Percentiles rank a stretch among this genome's conserved stretches.
Conservation (phyloP, 257 asterid species). For the Jasminum sambac region DNA sequence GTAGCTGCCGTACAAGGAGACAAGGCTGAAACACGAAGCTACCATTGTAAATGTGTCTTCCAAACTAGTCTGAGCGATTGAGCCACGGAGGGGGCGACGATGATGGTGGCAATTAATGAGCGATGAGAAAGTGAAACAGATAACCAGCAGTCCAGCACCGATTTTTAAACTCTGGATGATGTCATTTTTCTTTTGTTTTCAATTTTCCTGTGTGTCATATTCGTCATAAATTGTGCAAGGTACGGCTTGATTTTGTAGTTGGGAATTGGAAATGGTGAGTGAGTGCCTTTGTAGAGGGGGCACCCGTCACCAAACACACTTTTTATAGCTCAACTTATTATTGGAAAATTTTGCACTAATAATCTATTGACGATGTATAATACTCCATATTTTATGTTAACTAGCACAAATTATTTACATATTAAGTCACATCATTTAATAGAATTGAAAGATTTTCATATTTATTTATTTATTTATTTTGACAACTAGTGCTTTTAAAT, state of each 20-base stretch:
- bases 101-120: too few species aligned
- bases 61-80: too few species aligned
- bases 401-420: too few species aligned
- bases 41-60: constrained; percentile 14
- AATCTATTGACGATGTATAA: too few species aligned
- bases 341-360: too few species aligned
- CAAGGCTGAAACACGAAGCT: constrained; percentile 56
- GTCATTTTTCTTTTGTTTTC: neutral
- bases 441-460: too few species aligned
- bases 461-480: too few species aligned
- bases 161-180: neutral
- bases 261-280: neutral
- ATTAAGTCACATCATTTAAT: too few species aligned
- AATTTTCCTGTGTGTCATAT: neutral
- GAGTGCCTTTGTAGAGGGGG: neutral
- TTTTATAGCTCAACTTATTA: neutral
- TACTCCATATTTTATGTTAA: too few species aligned
- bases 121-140: too few species aligned
- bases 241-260: neutral
- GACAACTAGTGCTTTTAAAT: too few species aligned
- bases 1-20: constrained; percentile 42
- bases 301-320: neutral
- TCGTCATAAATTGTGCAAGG: neutral
- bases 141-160: too few species aligned
- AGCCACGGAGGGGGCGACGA: neutral